phyloP scores from a whole-genome alignment of 106 monocot species.

The Dactylorhiza incarnata region DNA sequence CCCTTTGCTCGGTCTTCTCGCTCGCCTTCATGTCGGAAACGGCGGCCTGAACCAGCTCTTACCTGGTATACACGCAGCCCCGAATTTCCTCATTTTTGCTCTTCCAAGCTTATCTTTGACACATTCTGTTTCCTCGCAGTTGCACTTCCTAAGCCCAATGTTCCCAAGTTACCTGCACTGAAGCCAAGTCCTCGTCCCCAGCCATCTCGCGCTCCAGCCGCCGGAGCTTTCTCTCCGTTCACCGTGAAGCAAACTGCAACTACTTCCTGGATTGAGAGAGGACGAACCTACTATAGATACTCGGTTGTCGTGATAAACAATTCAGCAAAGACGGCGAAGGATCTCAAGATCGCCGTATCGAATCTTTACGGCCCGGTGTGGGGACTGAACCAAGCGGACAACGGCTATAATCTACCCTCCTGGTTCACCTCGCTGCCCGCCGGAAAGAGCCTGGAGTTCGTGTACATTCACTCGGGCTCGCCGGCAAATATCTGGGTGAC shows the following conservation, averaged over 20 bases:
- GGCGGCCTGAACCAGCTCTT: slow-evolving; percentile 38
- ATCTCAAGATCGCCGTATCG: slow-evolving; percentile 34
- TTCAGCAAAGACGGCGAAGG: slow-evolving; percentile 38
- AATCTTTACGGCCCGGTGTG: slow-evolving; percentile 57
- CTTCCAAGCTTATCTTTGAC: neutral
- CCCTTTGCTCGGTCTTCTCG: slow-evolving; percentile 68
- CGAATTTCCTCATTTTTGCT: neutral
- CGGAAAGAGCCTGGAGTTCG: slow-evolving; percentile 67
- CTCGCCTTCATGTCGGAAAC: slow-evolving; percentile 55
- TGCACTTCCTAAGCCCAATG: slow-evolving; percentile 9
- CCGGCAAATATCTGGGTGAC: slow-evolving; percentile 41
- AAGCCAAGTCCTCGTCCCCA: slow-evolving; percentile 6
- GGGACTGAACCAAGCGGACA: slow-evolving; percentile 40
- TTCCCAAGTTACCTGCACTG: slow-evolving; percentile 1
- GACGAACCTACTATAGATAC: slow-evolving; percentile 48
- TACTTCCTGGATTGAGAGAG: slow-evolving; percentile 38
- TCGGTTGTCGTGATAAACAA: slow-evolving; percentile 54
- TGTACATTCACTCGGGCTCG: slow-evolving; percentile 56
- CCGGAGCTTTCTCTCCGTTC: slow-evolving; percentile 26
- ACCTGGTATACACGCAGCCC: slow-evolving; percentile 22
- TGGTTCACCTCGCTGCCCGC: slow-evolving; percentile 44
- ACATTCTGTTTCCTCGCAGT: slow-evolving; percentile 12
- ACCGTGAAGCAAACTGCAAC: slow-evolving; percentile 44
- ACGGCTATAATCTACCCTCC: slow-evolving; percentile 42
- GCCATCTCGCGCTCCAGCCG: slow-evolving; percentile 25